Evolutionary conservation across 495 filamentous ascomycete genomes (phyloP).

Genomic region (Margaritispora aquatica): DNA sequence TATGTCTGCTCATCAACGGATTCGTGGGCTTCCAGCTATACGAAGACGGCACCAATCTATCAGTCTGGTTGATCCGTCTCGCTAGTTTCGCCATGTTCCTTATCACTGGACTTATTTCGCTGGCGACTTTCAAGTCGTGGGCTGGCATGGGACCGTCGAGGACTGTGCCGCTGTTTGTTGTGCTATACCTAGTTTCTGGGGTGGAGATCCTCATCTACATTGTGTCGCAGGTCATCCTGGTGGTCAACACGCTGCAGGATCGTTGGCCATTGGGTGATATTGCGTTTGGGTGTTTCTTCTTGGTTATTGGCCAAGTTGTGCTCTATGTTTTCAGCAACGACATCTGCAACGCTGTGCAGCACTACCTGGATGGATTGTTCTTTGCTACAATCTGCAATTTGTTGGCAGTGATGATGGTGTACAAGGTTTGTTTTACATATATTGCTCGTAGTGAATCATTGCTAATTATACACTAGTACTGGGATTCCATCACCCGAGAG

Average conservation of each 20-base stretch:
- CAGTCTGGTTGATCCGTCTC: conserved; percentile 84
- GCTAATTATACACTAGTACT: conserved; percentile 52
- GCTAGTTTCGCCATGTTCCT: conserved; percentile 76
- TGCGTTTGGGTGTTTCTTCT: conserved; percentile 84
- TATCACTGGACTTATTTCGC: conserved; percentile 77
- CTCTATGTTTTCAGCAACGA: conserved; percentile 83
- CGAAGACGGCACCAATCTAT: conserved; percentile 94
- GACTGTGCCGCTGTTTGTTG: conserved; percentile 83
- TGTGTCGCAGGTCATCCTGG: conserved; percentile 81
- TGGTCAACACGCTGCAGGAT: conserved; percentile 86
- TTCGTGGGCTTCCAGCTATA: conserved; percentile 99
- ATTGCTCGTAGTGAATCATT: neutral
- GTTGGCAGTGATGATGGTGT: conserved; percentile 98
- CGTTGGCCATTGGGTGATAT: conserved; percentile 95
- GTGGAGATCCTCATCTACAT: conserved; percentile 81
- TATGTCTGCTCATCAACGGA: conserved; percentile 89
- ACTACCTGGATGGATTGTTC: conserved; percentile 94
- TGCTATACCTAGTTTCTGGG: conserved; percentile 87
- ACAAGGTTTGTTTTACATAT: conserved; percentile 65
- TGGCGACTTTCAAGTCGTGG: conserved; percentile 92
- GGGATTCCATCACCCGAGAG: conserved; percentile 98
- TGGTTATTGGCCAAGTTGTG: conserved; percentile 87
- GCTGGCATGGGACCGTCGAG: conserved; percentile 79
- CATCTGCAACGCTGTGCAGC: conserved; percentile 79
- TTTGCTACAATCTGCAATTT: conserved; percentile 93